Evolutionary conservation across 208 protist genomes (phyloP).

Genomic region (Porcisia deanei): DNA sequence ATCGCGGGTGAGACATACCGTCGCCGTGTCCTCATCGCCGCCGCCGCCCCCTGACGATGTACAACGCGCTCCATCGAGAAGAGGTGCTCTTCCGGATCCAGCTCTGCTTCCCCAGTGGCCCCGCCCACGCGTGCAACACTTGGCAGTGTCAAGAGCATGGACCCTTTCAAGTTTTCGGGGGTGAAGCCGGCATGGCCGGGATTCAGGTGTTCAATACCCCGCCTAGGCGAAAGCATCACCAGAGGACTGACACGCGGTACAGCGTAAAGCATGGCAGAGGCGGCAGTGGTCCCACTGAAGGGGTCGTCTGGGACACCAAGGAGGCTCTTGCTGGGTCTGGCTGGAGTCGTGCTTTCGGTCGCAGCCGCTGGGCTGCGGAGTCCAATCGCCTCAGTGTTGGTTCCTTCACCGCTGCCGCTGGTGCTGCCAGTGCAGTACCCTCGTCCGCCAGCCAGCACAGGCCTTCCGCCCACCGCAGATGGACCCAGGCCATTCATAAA

Average conservation of each 20-base stretch:
- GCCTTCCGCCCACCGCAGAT: too few species aligned
- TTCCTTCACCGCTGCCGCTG: too few species aligned
- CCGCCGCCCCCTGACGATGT: background rate
- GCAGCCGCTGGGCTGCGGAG: too few species aligned
- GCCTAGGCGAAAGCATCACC: conserved; percentile 4
- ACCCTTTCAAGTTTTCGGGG: conserved; percentile 26
- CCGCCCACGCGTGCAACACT: conserved; percentile 13
- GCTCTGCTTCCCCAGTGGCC: background rate
- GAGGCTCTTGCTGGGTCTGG: background rate
- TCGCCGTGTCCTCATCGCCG: background rate
- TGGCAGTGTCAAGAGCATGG: conserved; percentile 38
- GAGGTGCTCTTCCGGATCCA: background rate
- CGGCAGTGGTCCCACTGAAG: background rate
- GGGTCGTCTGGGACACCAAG: background rate
- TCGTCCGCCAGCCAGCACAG: too few species aligned
- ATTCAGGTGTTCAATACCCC: conserved; percentile 10
- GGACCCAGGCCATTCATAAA: background rate
- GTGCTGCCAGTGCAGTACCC: too few species aligned
- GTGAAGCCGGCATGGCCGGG: background rate
- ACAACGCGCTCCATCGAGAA: conserved; percentile 4
- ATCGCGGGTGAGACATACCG: background rate
- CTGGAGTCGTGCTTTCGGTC: background rate
- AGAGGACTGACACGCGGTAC: background rate
- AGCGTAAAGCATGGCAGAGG: background rate
- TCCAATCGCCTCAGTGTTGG: too few species aligned